Conservation (phyloP, 2,329 filamentous ascomycete species). For the Atkinsonella hypoxylon region DNA sequence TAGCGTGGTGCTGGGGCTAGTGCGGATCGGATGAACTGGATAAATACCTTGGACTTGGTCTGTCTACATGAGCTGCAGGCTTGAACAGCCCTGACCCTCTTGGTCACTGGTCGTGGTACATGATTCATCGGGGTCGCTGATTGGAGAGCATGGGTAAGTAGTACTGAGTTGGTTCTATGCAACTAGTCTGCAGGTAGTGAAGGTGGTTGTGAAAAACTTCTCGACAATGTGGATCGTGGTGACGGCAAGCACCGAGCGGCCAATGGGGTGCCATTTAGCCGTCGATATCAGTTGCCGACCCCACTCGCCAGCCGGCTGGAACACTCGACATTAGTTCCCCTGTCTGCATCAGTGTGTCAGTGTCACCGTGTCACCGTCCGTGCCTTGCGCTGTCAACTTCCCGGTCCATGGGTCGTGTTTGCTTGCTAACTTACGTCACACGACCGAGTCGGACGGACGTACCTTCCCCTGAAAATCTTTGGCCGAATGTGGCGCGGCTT, state of each 20-base stretch:
- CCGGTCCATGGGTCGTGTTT: too few relatives aligned
- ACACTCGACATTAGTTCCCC: too few relatives aligned
- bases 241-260: not conserved
- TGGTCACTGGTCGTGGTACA: slow-evolving; percentile 10
- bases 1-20: not conserved
- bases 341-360: too few relatives aligned
- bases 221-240: not conserved
- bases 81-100: slow-evolving; percentile 11
- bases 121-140: slow-evolving; percentile 7
- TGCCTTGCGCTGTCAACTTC: too few relatives aligned
- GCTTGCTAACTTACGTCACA: too few relatives aligned
- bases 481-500: too few relatives aligned
- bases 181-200: not conserved
- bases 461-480: too few relatives aligned
- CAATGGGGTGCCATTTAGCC: not conserved
- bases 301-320: too few relatives aligned
- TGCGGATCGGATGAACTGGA: not conserved
- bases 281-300: not conserved
- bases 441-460: too few relatives aligned
- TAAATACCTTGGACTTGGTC: slow-evolving; percentile 14
- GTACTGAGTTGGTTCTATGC: not conserved
- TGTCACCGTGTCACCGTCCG: too few relatives aligned
- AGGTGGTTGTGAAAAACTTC: not conserved
- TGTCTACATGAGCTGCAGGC: slow-evolving; percentile 13
- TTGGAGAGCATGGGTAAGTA: not conserved